Evolutionary conservation across 2,329 filamentous ascomycete genomes (phyloP).

Genomic region (Thielaviopsis cerberus): DNA sequence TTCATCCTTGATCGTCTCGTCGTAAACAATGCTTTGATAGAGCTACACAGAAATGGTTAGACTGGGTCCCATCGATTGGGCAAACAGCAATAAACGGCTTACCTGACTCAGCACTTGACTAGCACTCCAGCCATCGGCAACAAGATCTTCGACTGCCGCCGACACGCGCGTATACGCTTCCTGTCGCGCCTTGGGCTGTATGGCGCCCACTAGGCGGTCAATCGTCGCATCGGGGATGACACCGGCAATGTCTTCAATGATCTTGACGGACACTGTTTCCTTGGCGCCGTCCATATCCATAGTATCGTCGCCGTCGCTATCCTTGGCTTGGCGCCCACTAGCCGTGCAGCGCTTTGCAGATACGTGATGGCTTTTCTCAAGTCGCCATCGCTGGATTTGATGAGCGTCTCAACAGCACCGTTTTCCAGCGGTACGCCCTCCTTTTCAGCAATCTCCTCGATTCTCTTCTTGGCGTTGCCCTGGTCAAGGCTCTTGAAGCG

Average conservation of each 20-base stretch:
- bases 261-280: conserved; percentile 52
- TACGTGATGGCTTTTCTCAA: conserved; percentile 91
- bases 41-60: conserved; percentile 30
- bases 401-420: conserved; percentile 66
- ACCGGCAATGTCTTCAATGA: conserved; percentile 86
- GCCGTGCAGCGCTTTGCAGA: conserved; percentile 75
- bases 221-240: conserved; percentile 69
- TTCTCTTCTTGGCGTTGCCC: conserved; percentile 56
- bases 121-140: conserved; percentile 94
- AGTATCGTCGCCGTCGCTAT: conserved; percentile 35
- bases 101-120: conserved; percentile 71
- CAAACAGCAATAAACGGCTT: conserved; percentile 15
- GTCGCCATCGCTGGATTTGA: conserved; percentile 82
- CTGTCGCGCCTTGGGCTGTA: conserved; percentile 50
- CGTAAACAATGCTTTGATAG: conserved; percentile 65
- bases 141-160: conserved; percentile 68
- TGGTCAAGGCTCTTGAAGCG: conserved; percentile 91
- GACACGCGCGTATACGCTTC: conserved; percentile 57
- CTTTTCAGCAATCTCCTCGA: conserved; percentile 63
- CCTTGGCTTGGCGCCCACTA: conserved; percentile 51
- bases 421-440: conserved; percentile 62
- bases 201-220: conserved; percentile 48
- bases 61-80: background rate
- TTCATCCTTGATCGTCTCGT: conserved; percentile 64
- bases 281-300: conserved; percentile 36